phyloP scores from a whole-genome alignment of 1,284 basidiomycete genomes.

The Ceratobasidium papillatum region DNA sequence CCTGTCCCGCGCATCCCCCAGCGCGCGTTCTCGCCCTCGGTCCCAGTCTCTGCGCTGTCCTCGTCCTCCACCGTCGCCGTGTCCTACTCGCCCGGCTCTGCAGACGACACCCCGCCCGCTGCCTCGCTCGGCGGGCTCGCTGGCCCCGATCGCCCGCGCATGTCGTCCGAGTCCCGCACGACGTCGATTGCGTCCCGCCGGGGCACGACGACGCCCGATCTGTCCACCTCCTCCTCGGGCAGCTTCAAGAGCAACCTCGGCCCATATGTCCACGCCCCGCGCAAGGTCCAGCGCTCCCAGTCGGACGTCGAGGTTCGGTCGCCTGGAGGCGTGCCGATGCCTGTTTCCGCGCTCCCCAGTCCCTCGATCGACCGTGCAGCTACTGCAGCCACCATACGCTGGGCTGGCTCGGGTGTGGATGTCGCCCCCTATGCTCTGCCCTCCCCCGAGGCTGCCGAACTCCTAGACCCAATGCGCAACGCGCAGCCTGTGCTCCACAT shows the following conservation, averaged over 20 bases:
- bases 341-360: constrained; percentile 20
- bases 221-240: constrained; percentile 24
- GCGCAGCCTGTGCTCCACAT: constrained; percentile 11
- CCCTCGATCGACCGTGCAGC: constrained; percentile 53
- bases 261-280: constrained; percentile 48
- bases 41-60: constrained; percentile 42
- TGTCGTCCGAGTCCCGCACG: constrained; percentile 1
- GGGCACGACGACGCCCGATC: constrained; percentile 39
- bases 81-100: constrained; percentile 28
- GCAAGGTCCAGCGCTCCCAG: constrained; percentile 49
- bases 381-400: constrained; percentile 83
- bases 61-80: constrained; percentile 41
- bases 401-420: constrained; percentile 61
- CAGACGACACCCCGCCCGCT: background rate
- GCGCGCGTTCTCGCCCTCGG: constrained; percentile 13
- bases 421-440: constrained; percentile 76
- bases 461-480: constrained; percentile 81
- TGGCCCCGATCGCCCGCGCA: constrained; percentile 28
- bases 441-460: constrained; percentile 78
- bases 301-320: constrained; percentile 49
- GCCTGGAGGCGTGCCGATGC: constrained; percentile 27
- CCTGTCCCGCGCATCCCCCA: constrained; percentile 18
- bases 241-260: constrained; percentile 48
- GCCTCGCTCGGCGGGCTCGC: constrained; percentile 14
- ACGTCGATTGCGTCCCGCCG: constrained; percentile 38